Conservation (phyloP, 2,329 filamentous ascomycete genomes). For the Allantophomopsis lycopodina region DNA sequence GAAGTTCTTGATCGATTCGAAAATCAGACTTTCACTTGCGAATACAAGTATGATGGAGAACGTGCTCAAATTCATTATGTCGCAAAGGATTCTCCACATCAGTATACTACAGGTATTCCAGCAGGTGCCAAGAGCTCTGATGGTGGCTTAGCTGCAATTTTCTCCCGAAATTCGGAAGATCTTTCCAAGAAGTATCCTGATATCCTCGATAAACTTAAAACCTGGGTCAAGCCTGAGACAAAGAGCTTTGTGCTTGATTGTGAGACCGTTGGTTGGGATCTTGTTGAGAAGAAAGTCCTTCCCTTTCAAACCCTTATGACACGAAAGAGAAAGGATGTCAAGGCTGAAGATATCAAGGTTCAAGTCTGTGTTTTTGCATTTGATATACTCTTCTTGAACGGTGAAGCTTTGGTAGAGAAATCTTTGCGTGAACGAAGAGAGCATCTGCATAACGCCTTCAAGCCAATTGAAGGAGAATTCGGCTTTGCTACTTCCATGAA, state of each 20-base stretch:
- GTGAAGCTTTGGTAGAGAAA: constrained; percentile 78
- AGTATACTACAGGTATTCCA: constrained; percentile 48
- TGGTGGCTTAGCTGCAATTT: constrained; percentile 73
- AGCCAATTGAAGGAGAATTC: constrained; percentile 77
- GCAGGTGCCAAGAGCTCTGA: constrained; percentile 39
- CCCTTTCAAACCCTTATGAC: constrained; percentile 99
- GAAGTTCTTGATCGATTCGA: constrained; percentile 96
- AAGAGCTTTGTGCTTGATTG: constrained; percentile 97
- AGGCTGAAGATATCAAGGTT: constrained; percentile 86
- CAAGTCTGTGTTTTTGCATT: constrained; percentile 97
- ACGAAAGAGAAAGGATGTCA: constrained; percentile 92
- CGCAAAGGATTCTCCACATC: constrained; percentile 59
- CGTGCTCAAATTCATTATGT: constrained; percentile 98
- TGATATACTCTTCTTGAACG: constrained; percentile 86
- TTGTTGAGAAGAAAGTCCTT: constrained; percentile 85
- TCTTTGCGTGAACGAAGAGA: constrained; percentile 72
- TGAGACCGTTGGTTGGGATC: constrained; percentile 94
- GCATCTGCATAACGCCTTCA: constrained; percentile 60
- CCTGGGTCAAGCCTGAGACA: constrained; percentile 81
- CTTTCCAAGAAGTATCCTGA: constrained; percentile 96
- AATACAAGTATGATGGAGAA: constrained; percentile 98
- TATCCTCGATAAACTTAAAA: constrained; percentile 73
- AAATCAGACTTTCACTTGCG: constrained; percentile 88
- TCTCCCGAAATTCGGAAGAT: constrained; percentile 95
- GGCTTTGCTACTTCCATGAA: constrained; percentile 78